These are phyloP conservation scores for Nematodospora anomalae DNA, from an alignment of 1,139 yeast species.

Conservation along the genomic window DNA sequence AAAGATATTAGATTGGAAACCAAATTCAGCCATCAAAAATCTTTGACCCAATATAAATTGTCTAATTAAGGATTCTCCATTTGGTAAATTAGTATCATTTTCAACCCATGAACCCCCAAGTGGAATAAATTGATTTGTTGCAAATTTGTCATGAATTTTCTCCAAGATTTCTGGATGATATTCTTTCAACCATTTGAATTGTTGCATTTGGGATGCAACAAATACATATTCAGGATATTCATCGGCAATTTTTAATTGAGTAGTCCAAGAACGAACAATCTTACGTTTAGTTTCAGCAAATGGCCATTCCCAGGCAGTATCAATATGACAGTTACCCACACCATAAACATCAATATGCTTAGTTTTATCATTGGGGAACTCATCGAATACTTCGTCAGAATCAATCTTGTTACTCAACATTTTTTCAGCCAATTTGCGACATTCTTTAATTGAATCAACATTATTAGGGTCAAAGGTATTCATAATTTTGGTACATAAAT, in stretches of 20 bases:
- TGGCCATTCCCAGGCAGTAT: conserved; percentile 98
- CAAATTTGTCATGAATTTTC: conserved; percentile 63
- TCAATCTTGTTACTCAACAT: conserved; percentile 68
- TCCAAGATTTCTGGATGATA: conserved; percentile 81
- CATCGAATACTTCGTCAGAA: conserved; percentile 58
- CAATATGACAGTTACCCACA: conserved; percentile 94
- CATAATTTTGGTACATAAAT: conserved; percentile 76
- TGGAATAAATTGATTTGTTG: conserved; percentile 77
- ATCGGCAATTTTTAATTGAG: conserved; percentile 82
- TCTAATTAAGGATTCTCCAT: conserved; percentile 85
- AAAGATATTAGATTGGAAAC: conserved; percentile 67
- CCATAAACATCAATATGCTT: conserved; percentile 60
- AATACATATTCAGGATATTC: conserved; percentile 90
- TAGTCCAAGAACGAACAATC: conserved; percentile 92
- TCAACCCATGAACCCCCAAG: conserved; percentile 99
- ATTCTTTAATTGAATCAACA: conserved; percentile 47
- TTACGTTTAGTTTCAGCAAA: conserved; percentile 93
- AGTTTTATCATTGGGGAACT: conserved; percentile 16
- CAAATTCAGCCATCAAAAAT: conserved; percentile 76
- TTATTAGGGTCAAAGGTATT: conserved; percentile 69
- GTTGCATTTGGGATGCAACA: conserved; percentile 96
- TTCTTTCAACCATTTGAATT: conserved; percentile 83
- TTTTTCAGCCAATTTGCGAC: conserved; percentile 66
- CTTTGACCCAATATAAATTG: conserved; percentile 91
- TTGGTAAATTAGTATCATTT: conserved; percentile 91